Conservation (phyloP, 192 early-diverging fungal genomes). For the Podila epicladia region DNA sequence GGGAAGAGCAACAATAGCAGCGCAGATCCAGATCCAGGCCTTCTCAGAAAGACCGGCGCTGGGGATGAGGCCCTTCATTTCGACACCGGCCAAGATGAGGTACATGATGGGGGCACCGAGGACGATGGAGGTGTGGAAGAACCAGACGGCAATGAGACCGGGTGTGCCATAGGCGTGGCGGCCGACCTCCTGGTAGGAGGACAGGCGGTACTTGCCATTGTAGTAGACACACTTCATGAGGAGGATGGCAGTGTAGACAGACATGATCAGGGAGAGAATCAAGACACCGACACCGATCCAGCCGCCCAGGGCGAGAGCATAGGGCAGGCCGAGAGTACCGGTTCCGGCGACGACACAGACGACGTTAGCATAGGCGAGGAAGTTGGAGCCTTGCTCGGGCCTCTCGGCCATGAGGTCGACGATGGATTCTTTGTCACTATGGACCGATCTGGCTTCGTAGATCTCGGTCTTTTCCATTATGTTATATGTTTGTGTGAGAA, state of each 20-base stretch:
- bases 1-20: slow-evolving; percentile 70
- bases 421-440: neutral
- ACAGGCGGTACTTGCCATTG: slow-evolving; percentile 66
- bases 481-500: neutral
- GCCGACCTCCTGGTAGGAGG: slow-evolving; percentile 73
- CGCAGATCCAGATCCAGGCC: slow-evolving; percentile 73
- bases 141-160: slow-evolving; percentile 69
- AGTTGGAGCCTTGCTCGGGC: slow-evolving; percentile 52
- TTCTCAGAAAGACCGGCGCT: slow-evolving; percentile 46
- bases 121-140: slow-evolving; percentile 73
- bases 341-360: slow-evolving; percentile 82
- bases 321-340: slow-evolving; percentile 86
- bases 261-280: slow-evolving; percentile 73
- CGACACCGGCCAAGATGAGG: slow-evolving; percentile 80
- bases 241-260: slow-evolving; percentile 75
- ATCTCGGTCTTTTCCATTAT: slow-evolving; percentile 1
- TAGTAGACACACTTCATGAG: slow-evolving; percentile 81
- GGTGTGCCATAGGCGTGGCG: slow-evolving; percentile 74
- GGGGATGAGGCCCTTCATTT: slow-evolving; percentile 67
- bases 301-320: slow-evolving; percentile 77
- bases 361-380: slow-evolving; percentile 64
- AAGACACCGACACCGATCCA: slow-evolving; percentile 82
- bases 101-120: slow-evolving; percentile 77
- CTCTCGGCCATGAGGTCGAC: slow-evolving; percentile 18
- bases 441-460: neutral